A percentile compares a stretch with the other conserved stretches of the same genome.
These are phyloP conservation scores for Fusarium secorum DNA, from an alignment of 2,329 filamentous ascomycete species.

Conservation along the genomic window DNA sequence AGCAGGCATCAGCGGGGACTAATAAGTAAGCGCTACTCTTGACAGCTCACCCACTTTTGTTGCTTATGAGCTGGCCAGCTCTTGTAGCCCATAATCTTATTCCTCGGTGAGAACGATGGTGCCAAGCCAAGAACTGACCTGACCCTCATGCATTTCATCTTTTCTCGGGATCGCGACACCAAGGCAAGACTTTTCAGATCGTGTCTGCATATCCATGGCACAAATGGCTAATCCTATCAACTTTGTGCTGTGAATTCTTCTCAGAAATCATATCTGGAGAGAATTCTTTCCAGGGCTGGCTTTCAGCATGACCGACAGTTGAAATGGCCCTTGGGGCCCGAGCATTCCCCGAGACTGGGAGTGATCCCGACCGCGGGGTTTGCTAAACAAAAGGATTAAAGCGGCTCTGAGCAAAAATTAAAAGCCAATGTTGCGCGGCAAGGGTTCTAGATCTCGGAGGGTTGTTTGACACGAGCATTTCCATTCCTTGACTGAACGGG, in stretches of 20 bases:
- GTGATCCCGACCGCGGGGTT: not conserved
- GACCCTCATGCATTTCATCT: not conserved
- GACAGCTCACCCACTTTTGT: not conserved
- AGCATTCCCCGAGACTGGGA: not conserved
- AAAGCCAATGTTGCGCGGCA: fast-evolving
- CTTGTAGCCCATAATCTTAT: fast-evolving
- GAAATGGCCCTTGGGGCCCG: not conserved
- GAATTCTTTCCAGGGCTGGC: fast-evolving
- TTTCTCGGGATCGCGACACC: fast-evolving
- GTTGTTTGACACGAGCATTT: not conserved
- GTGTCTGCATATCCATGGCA: fast-evolving
- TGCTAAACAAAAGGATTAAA: not conserved
- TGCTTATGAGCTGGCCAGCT: not conserved
- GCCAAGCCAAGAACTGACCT: fast-evolving
- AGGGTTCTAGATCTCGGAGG: not conserved
- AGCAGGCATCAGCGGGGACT: not conserved
- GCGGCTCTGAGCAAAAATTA: fast-evolving
- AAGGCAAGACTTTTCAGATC: fast-evolving
- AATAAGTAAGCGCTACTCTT: not conserved
- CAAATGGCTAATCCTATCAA: fast-evolving
- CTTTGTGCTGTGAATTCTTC: fast-evolving
- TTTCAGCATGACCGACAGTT: no score
- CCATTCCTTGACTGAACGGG: not conserved
- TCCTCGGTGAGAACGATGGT: fast-evolving
- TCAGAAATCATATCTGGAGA: not conserved